A percentile compares a stretch with the other conserved stretches of the same genome.
Conservation (phyloP, 2,329 filamentous ascomycete genomes). For the Dendrostoma leiphaemia region DNA sequence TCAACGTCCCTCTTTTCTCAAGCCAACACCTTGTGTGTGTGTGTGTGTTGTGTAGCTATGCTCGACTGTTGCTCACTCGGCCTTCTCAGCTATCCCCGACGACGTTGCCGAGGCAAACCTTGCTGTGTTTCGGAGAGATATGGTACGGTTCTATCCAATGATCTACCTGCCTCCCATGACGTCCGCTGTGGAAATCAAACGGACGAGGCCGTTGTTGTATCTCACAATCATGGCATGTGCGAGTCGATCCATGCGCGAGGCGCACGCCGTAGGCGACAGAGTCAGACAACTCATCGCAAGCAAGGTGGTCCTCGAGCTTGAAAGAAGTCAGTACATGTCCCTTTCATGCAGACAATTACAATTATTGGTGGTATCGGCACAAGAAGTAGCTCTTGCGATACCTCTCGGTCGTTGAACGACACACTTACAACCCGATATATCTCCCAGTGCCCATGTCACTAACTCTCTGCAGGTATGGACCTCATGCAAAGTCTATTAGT, state of each 20-base stretch:
- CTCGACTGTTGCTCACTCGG: too few relatives aligned
- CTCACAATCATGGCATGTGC: conserved; percentile 47
- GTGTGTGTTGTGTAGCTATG: too few relatives aligned
- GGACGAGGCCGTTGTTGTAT: conserved; percentile 46
- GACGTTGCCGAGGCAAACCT: conserved; percentile 39
- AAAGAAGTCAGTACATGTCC: too few relatives aligned
- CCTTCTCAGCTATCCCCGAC: conserved; percentile 4
- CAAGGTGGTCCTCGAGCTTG: conserved; percentile 46
- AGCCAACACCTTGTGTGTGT: too few relatives aligned
- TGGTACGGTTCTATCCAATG: conserved; percentile 43
- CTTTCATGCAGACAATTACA: too few relatives aligned
- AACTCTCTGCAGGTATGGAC: too few relatives aligned
- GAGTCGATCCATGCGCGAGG: conserved; percentile 38
- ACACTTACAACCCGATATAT: too few relatives aligned
- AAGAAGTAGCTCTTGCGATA: too few relatives aligned
- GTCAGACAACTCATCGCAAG: conserved; percentile 43
- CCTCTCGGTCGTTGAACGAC: too few relatives aligned
- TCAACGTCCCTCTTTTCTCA: too few relatives aligned
- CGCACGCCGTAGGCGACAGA: conserved; percentile 36
- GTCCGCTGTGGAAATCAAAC: conserved; percentile 36
- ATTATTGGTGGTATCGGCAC: too few relatives aligned
- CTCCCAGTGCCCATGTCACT: too few relatives aligned
- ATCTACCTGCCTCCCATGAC: conserved; percentile 35
- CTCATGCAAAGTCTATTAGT: conserved; percentile 49
- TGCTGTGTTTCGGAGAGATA: conserved; percentile 36